Base-by-base conservation (phyloP, 176 grass and related monocot species). In the Triticum turgidum region DNA sequence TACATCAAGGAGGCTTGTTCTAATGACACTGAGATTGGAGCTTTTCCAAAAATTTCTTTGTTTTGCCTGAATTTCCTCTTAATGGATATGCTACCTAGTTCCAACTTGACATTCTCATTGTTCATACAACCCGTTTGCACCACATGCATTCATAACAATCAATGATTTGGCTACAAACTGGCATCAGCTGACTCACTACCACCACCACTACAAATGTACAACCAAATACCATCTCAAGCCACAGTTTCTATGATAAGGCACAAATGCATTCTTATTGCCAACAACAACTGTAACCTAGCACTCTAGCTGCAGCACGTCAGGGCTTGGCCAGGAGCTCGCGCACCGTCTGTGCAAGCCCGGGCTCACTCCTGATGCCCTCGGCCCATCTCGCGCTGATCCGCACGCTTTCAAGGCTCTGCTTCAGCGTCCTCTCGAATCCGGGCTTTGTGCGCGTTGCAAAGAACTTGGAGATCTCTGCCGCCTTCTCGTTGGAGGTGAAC, bases 351-450 rank as follows among this genome's bases (percentile, higher is more conserved):
- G 86, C 81, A 42, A 98, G 95, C 9, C 61, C 73, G 37, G 56
- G 10, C 24, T 98, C 91, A 2, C 44, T 78, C 80, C 82, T 92
- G 78, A 95, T 91, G 82, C 85, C 68, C 71, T 92, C 65, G 21
- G 85, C 79, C 93, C 95, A 98, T 72, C 76, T 94, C 2, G 91
- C 89, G 0, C 38, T 90, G 65, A 92, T 95, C 68, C 73, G 67
- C n/a, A 98, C 78, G 2, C 7, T 65, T 86, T 98, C 95, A 1
- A 98, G 85, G 77, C 83, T 89, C 86, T 98, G 93, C 77, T 92
- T 90, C 74, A 98, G 83, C 37, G 83, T 76, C 80, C 93, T 95
- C 59, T 93, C 77, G 12, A 92, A 98, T 17, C 74, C 72, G 0
- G 89, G 86, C 29, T 90, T 92, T 39, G 64, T 85, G 35, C 86